phyloP scores from a whole-genome alignment of 768 basidiomycete species.

The Nidularia sp. region DNA sequence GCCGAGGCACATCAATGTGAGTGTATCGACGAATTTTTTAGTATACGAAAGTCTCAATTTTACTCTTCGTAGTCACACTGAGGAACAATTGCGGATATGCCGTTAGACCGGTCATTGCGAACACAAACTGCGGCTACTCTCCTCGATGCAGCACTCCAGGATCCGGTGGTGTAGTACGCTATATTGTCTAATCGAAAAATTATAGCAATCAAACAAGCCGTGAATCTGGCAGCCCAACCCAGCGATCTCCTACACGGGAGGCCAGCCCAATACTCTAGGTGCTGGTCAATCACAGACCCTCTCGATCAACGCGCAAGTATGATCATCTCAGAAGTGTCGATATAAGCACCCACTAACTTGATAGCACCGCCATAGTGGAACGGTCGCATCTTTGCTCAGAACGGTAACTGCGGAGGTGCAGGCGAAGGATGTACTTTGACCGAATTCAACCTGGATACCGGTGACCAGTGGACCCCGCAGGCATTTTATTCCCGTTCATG shows the following conservation, averaged over 20 bases:
- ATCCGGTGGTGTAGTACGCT: conserved; percentile 15
- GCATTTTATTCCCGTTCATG: conserved; percentile 5
- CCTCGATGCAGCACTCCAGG: conserved; percentile 30
- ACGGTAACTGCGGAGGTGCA: conserved; percentile 27
- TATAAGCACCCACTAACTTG: neutral
- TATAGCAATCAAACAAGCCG: neutral
- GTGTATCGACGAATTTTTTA: neutral
- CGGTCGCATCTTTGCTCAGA: conserved; percentile 34
- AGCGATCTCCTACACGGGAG: conserved; percentile 26
- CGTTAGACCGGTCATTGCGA: conserved; percentile 29
- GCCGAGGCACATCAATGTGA: conserved; percentile 10
- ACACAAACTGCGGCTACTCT: conserved; percentile 35
- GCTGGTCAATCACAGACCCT: conserved; percentile 21
- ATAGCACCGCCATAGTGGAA: conserved; percentile 27
- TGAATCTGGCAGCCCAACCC: conserved; percentile 18
- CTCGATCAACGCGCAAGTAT: conserved; percentile 21
- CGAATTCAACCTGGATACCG: conserved; percentile 36
- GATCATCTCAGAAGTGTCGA: neutral
- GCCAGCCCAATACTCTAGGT: conserved; percentile 24
- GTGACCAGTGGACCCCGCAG: conserved; percentile 19
- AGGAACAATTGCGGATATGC: conserved; percentile 25
- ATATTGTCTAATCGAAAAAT: conserved; percentile 13
- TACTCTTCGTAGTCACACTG: conserved; percentile 21
- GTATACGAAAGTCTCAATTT: neutral
- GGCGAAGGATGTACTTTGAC: conserved; percentile 35